phyloP scores from a whole-genome alignment of 345 rosid genomes.

The Firmiana major region DNA sequence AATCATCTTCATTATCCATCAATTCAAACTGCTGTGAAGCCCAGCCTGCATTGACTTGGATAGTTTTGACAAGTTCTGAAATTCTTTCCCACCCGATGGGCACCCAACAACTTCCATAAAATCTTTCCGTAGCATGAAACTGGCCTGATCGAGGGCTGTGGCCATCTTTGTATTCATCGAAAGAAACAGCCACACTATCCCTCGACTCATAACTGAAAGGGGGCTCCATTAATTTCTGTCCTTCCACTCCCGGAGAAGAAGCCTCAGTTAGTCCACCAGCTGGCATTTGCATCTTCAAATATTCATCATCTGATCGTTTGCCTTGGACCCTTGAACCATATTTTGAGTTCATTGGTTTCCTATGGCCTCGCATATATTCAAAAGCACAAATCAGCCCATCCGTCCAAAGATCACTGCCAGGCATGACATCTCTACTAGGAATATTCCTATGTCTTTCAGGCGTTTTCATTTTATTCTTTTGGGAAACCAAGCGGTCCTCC shows the following conservation, averaged over 20 bases:
- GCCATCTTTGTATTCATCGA: conserved; percentile 33
- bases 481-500: conserved; percentile 23
- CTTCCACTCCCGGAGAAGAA: conserved; percentile 22
- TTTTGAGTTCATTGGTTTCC: conserved; percentile 23
- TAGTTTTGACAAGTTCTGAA: conserved; percentile 58
- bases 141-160: conserved; percentile 33
- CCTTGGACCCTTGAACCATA: conserved; percentile 23
- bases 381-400: conserved; percentile 92
- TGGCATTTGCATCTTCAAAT: conserved; percentile 17
- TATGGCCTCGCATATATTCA: conserved; percentile 56
- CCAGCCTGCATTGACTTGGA: conserved; percentile 71
- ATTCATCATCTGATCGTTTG: conserved; percentile 21
- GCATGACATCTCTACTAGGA: conserved; percentile 33
- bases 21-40: conserved; percentile 42
- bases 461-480: conserved; percentile 23
- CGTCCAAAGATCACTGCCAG: conserved; percentile 67
- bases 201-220: conserved; percentile 23
- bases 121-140: conserved; percentile 30
- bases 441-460: conserved; percentile 24
- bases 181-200: conserved; percentile 30
- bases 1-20: conserved; percentile 50
- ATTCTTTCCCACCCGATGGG: conserved; percentile 94
- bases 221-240: conserved; percentile 17
- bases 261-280: conserved; percentile 26
- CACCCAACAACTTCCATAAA: conserved; percentile 69